Base-by-base conservation (phyloP, 2,329 filamentous ascomycete species). In the Colletotrichum lini region DNA sequence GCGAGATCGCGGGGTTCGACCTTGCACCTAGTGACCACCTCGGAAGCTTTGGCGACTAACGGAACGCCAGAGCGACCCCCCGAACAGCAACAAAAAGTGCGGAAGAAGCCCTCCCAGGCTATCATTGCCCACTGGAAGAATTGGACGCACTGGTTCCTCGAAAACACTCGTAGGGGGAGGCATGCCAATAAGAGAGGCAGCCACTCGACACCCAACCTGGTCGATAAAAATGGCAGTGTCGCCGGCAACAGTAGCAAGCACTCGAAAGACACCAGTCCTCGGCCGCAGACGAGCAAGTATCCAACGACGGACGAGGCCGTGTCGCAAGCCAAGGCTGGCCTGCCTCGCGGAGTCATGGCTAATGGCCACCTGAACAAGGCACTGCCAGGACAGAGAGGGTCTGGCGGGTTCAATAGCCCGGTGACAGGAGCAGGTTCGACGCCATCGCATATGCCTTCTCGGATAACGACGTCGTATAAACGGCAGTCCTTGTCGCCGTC, bases 401-500 rank as follows among this genome's bases (percentile, higher is more conserved):
- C 57, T 26, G 68, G 59, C 30, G 50, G 49, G 49, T 67, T 72
- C 54, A 78, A 74, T 67, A 79, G 79, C 53, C 78, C 80, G 4
- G 66, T 73, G 6, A 76, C 79, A 18, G 57, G 77, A 35, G 73
- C 68, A 16, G 66, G 78, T 8, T 74, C 76, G 7, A 78, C 81
- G 42, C 76, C 80, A 45, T 74, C 78, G 40, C 76, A 78, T 13
- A 73, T 76, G 40, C 78, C 81, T 47, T 74, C 78, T 44, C 78
- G 79, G n/a, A 78, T 81, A 53, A 78, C 82, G 73, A 76, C 80
- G 9, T 82, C 78, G n/a, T 89, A 91, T 77, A 92, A 92, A 77
- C 89, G 94, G 18, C 93, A 94, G 72, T 98, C 95, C 0, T 83
- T 97, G 12, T 97, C 94, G 0, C 96, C 96, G 0, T 92, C 92